Evolutionary conservation across 2,329 filamentous ascomycete genomes (phyloP).

Genomic region (Claviceps purpurea): DNA sequence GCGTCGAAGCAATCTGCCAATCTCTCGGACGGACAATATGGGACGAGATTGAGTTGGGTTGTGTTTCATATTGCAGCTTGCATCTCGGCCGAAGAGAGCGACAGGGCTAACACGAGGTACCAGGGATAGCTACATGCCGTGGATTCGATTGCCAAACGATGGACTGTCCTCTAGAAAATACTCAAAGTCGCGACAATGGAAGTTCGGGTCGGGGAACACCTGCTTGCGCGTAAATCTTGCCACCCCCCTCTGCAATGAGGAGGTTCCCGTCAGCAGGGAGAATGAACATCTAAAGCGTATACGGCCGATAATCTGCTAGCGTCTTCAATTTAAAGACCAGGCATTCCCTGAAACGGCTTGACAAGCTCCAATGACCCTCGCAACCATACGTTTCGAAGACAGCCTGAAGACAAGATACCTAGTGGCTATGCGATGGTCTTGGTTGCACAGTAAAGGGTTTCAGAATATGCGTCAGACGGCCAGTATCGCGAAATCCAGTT

Average conservation of each 20-base stretch:
- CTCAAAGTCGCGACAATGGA: not conserved
- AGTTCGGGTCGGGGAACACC: not conserved
- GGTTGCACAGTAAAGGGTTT: conserved; percentile 5
- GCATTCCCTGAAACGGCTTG: not conserved
- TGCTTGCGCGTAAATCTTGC: no score
- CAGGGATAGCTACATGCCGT: conserved; percentile 4
- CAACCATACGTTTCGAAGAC: not conserved
- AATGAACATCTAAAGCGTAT: not conserved
- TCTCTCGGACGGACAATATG: not conserved
- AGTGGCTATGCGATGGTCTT: not conserved
- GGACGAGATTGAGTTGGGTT: not conserved
- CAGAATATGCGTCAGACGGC: not conserved
- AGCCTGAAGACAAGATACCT: not conserved
- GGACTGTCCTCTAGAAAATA: not conserved
- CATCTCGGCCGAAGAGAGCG: conserved; percentile 5
- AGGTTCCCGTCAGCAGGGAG: no score
- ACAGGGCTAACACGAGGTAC: conserved; percentile 7
- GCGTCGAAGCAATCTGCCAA: not conserved
- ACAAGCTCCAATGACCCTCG: not conserved
- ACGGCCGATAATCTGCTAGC: not conserved
- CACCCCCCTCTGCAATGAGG: not conserved
- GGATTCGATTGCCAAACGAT: not conserved
- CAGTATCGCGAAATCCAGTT: not conserved
- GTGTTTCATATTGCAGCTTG: conserved; percentile 2
- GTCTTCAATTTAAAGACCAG: not conserved